Base-by-base conservation (phyloP, 768 basidiomycete genomes). In the Russula emetica region DNA sequence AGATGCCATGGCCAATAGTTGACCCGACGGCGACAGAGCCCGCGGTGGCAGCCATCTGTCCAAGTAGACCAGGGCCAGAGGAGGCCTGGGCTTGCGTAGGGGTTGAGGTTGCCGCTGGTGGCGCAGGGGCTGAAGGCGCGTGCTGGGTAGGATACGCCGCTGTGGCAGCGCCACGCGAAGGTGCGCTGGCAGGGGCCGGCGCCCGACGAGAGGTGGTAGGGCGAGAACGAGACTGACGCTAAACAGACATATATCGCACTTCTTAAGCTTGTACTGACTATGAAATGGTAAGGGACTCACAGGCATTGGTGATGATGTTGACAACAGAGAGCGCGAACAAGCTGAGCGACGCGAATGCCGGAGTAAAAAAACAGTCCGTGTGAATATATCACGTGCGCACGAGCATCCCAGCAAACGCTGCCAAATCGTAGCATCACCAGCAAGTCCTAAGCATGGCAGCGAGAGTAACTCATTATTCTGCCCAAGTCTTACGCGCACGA, bases 11-110 rank as follows among this genome's bases (percentile, higher is more conserved):
- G 51, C 92, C 93, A 67, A 96, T 83, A 61, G 86, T 87, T 9
- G 90, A 93, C 28, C 93, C 94, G 55, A 92, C 78, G 6, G 92
- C 94, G 55, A 95, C 92, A 62, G 90, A 90, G 66, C 92, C 93
- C 30, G 92, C 93, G 7, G 93, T 92, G 6, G 90, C 88, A 59
- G 92, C 92, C 90, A 94, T 93, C 71, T 90, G 88, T 0, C 84
- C 80, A 20, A 94, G 60, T 81, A 94, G 78, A 16, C 92, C 91
- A 1, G 92, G 91, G n/a, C 67, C 68, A 28, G 47, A 24, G 26
- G 64, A 59, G n/a, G 55, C 5, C 66, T 82, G 69, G 0, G 74
- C 71, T 58, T 73, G 72, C 32, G 75, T 47, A 9, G 75, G 73
- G 3, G 67, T 44, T 0, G 59, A 16, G 22, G 66, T 38, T 3